A percentile compares a stretch with the other conserved stretches of the same genome.
Conservation (phyloP, 2,329 filamentous ascomycete species). For the Colletotrichum aenigma region DNA sequence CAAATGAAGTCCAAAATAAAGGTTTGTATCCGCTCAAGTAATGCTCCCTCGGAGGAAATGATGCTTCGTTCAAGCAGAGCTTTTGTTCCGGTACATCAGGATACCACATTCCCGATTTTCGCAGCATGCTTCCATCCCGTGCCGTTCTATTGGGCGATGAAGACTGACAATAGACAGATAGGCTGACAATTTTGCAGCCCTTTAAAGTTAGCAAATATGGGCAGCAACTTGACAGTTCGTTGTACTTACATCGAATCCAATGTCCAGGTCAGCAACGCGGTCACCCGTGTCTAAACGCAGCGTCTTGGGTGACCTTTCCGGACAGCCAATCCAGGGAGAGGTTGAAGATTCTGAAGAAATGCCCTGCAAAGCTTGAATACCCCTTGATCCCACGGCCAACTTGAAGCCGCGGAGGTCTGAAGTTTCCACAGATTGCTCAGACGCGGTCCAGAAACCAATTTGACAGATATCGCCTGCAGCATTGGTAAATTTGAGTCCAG, state of each 20-base stretch:
- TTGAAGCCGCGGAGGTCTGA: neutral
- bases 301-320: neutral
- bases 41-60: neutral
- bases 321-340: neutral
- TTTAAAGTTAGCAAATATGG: neutral
- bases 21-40: neutral
- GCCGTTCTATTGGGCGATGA: neutral
- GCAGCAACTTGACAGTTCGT: neutral
- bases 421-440: neutral
- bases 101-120: neutral
- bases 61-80: neutral
- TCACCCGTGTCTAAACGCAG: neutral
- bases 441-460: neutral
- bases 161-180: neutral
- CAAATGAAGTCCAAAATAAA: neutral
- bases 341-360: neutral
- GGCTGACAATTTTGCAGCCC: neutral
- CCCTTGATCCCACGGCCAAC: neutral
- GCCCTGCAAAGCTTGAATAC: neutral
- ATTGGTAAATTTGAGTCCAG: neutral
- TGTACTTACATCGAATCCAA: neutral
- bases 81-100: neutral
- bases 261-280: neutral
- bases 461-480: neutral
- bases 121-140: neutral